Percentiles rank a stretch among this genome's conserved stretches.
Evolutionary conservation across 176 grass and related monocot species (phyloP).

Genomic region (Tuctoria greenei): DNA sequence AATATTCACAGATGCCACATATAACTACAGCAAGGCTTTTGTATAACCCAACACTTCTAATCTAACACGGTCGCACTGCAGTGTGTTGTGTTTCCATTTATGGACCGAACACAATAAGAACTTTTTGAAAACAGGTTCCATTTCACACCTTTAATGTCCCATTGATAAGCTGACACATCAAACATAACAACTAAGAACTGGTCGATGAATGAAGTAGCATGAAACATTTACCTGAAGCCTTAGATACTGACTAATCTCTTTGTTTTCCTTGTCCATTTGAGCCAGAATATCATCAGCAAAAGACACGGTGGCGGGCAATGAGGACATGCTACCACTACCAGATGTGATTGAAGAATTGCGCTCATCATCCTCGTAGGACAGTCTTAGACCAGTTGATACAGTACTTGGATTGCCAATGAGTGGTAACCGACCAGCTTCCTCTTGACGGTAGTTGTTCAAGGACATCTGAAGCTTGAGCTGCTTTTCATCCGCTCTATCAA

Average conservation of each 20-base stretch:
- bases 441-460: conserved; percentile 38
- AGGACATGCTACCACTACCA: conserved; percentile 50
- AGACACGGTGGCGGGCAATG: conserved; percentile 28
- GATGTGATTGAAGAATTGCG: conserved; percentile 55
- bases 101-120: background rate
- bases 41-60: background rate
- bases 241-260: conserved; percentile 42
- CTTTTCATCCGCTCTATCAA: conserved; percentile 32
- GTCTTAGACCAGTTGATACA: conserved; percentile 55
- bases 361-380: conserved; percentile 54
- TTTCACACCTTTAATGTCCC: background rate
- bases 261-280: conserved; percentile 54
- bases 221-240: conserved; percentile 39
- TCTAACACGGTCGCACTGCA: background rate
- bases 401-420: conserved; percentile 36
- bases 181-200: background rate
- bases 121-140: background rate
- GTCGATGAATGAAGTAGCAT: background rate
- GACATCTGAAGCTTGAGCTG: conserved; percentile 58
- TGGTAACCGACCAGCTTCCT: conserved; percentile 32
- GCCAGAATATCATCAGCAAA: conserved; percentile 39
- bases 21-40: background rate
- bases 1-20: background rate
- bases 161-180: background rate
- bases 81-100: background rate